Conservation (phyloP, 257 asterid species). For the Primulina eburnea region DNA sequence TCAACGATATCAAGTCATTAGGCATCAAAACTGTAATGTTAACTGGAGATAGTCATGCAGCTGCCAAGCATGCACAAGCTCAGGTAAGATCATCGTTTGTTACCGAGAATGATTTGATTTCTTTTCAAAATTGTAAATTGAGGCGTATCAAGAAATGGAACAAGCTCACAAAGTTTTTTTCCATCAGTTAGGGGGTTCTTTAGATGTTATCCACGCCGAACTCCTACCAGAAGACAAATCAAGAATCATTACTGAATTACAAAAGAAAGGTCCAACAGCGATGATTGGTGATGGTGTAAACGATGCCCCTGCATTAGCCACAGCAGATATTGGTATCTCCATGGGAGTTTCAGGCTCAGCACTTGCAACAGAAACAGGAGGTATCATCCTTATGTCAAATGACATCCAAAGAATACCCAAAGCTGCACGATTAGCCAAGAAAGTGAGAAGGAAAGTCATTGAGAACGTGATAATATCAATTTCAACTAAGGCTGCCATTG, state of each 20-base stretch:
- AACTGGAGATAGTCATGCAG: conserved; percentile 74
- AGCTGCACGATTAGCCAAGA: conserved; percentile 49
- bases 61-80: conserved; percentile 68
- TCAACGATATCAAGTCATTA: conserved; percentile 49
- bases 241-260: conserved; percentile 50
- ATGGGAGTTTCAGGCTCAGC: conserved; percentile 93
- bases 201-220: conserved; percentile 56
- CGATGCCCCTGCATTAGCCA: conserved; percentile 83
- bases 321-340: conserved; percentile 78
- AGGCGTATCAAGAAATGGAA: not conserved
- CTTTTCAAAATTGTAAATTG: no score
- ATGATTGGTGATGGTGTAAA: conserved; percentile 90
- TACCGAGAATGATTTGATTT: not conserved
- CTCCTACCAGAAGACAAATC: conserved; percentile 81
- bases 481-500: conserved; percentile 53
- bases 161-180: not conserved
- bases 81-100: conserved; percentile 40
- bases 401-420: conserved; percentile 66
- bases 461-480: conserved; percentile 61
- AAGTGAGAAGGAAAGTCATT: conserved; percentile 48
- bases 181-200: conserved; percentile 54
- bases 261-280: conserved; percentile 56
- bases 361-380: conserved; percentile 73
- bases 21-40: conserved; percentile 81
- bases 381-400: conserved; percentile 69